These are phyloP conservation scores for Colletotrichum sp. DNA, from an alignment of 2,329 filamentous ascomycete species.

Conservation along the genomic window DNA sequence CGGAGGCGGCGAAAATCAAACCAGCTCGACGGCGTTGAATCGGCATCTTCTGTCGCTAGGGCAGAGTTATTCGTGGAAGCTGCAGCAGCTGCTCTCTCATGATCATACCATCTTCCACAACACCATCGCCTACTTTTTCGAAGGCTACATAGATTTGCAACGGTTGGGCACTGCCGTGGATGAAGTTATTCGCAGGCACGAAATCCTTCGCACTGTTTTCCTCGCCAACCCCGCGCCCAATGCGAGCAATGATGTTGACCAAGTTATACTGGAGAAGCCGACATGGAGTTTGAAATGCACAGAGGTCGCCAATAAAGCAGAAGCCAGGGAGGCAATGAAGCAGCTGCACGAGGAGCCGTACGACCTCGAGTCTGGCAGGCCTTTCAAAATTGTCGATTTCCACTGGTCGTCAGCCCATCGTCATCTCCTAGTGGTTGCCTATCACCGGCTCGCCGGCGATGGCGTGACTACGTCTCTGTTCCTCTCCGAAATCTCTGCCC, in stretches of 20 bases:
- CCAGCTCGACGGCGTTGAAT: neutral
- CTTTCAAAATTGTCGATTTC: neutral
- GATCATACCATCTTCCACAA: constrained; percentile 39
- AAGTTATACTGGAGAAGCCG: neutral
- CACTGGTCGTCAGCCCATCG: neutral
- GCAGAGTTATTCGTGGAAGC: neutral
- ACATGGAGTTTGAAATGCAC: neutral
- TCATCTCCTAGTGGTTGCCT: neutral
- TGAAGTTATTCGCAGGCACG: neutral
- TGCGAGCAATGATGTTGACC: neutral
- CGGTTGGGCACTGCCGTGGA: constrained; percentile 36
- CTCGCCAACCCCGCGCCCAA: neutral
- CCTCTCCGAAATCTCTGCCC: neutral
- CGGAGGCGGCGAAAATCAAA: neutral
- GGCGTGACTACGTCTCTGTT: neutral
- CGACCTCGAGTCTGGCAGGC: neutral
- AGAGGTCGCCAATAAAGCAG: neutral
- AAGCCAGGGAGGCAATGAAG: neutral
- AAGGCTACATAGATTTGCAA: constrained; percentile 35
- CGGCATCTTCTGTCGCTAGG: neutral
- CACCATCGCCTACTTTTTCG: constrained; percentile 19
- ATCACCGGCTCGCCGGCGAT: neutral
- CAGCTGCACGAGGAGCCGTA: neutral
- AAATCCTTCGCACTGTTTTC: neutral
- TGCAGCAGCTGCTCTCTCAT: neutral